Evolutionary conservation across 1,284 basidiomycete species (phyloP), one percentile per base, ranked within the genome.

Genomic region (Cryptococcus sp.): DNA sequence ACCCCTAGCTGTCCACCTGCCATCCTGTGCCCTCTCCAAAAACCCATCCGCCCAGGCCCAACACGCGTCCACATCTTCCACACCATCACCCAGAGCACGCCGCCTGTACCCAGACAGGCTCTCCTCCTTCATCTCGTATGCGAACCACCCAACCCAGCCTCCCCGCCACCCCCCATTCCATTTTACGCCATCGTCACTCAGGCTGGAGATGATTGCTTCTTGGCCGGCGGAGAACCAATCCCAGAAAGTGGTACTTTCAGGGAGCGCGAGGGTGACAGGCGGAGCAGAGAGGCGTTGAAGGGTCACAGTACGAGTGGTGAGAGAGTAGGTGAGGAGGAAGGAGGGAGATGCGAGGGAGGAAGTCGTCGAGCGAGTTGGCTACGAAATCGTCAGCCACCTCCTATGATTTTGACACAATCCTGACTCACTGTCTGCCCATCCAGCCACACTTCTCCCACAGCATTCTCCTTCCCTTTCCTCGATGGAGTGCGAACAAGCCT

Each of bases 41-140:
- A 81, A 67, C 40, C 59, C 56, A 23, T 77, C 71, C 24, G 77
- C 78, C 62, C 79, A 79, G 0, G 78, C 74, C 64, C 76, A 77
- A 49, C 70, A 68, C 0, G 76, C 75, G 46, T 78, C 76, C 15
- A 71, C 65, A 1, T 62, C 64, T 8, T 60, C 55, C 7, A 28
- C 50, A 6, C 33, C 55, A 1, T 50, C 54, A 1, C 39, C 39
- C 12, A 23, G 49, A 1, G 52, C 16, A 23, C 20, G 35, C 28
- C 63, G 51, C 18, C 35, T 43, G 53, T 76, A 76, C 18, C 77
- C 74, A 7, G 64, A 64, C 50, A 82, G 60, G 43, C 76, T 76
- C 55, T 81, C 80, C 53, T 76, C 71, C 66, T 81, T 81, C 80
- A 82, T 81, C 65, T 82, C 82, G 62, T 82, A 83, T 1, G 78